Evolutionary conservation across 2,329 filamentous ascomycete species (phyloP).

Genomic region (Stenocarpella maydis): DNA sequence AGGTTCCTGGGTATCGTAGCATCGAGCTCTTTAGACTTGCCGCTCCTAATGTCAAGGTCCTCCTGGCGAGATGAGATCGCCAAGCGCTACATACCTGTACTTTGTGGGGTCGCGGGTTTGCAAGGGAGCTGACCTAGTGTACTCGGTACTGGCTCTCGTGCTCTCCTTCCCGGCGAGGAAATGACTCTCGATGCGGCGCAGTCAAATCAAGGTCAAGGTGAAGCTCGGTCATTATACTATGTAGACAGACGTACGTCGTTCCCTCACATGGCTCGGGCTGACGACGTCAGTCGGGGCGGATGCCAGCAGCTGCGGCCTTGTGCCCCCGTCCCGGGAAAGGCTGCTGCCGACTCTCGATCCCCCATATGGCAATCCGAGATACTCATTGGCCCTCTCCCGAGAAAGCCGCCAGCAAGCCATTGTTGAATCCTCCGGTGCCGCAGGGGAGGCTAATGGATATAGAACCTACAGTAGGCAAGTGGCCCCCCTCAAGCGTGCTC

Average conservation of each 20-base stretch:
- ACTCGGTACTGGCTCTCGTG: conserved; percentile 7
- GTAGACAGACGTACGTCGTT: background rate
- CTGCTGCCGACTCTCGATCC: conserved; percentile 39
- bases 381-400: conserved; percentile 23
- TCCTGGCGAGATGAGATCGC: conserved; percentile 24
- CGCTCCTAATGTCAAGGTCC: conserved; percentile 20
- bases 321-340: background rate
- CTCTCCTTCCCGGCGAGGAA: background rate
- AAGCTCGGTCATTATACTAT: background rate
- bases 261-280: background rate
- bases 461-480: conserved; percentile 11
- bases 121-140: background rate
- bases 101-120: conserved; percentile 18
- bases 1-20: background rate
- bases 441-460: conserved; percentile 1
- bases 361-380: conserved; percentile 42
- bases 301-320: background rate
- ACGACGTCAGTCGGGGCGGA: conserved; percentile 21
- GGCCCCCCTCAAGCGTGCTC: background rate
- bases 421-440: background rate
- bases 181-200: conserved; percentile 13
- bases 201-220: too few species aligned
- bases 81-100: conserved; percentile 10
- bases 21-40: conserved; percentile 27
- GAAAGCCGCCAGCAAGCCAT: conserved; percentile 26